Evolutionary conservation across 2,329 filamentous ascomycete species (phyloP), one percentile per base, ranked within the genome.

Genomic region (Fulvia fulva): DNA sequence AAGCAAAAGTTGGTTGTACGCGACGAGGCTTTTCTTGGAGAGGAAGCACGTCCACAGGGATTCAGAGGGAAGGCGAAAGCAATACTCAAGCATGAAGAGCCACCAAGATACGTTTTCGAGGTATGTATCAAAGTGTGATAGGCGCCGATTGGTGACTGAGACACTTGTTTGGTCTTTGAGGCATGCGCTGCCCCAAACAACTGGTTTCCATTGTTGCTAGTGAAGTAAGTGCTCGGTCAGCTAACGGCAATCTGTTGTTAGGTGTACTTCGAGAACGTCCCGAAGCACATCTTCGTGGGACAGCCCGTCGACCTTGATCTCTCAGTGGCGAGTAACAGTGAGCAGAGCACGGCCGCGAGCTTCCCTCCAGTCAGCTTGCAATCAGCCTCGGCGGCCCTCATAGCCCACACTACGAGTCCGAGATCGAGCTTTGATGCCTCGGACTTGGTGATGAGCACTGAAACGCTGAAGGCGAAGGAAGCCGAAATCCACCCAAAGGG

Each of bases 11-110:
- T 64, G 9, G 62, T 55, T 30, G 56, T 53, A 2, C 54, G 60
- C 12, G 51, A 57, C 23, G 57, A 60, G n/a, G 19, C 28, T 12
- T 45, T 64, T 8, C 43, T 55, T 1, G 19, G 53, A 19, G 28
- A 30, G 23, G 22, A 45, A 21, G 45, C 59, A 32, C 55, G 49
- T 32, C 61, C 59, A 12, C 56, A 56, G 2, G 59, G 61, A 1
- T 46, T 62, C 28, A 53, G 51, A 43, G 51, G 56, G 53, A 62
- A 58, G 30, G 56, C 59, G 2, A 64, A 62, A 30, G 60, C 62
- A 19, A 32, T 63, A 14, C 45, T 63, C 16, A 60, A 54, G 28
- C 51, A 54, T 2, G 21, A 53, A 16, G 55, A 56, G 11, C 37
- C 53, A 1, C 60, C 57, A 26, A 59, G 54, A 32, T 63, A 58